These are phyloP conservation scores for Allantophomopsis cytisporea DNA, from an alignment of 2,329 filamentous ascomycete species.

Conservation along the genomic window DNA sequence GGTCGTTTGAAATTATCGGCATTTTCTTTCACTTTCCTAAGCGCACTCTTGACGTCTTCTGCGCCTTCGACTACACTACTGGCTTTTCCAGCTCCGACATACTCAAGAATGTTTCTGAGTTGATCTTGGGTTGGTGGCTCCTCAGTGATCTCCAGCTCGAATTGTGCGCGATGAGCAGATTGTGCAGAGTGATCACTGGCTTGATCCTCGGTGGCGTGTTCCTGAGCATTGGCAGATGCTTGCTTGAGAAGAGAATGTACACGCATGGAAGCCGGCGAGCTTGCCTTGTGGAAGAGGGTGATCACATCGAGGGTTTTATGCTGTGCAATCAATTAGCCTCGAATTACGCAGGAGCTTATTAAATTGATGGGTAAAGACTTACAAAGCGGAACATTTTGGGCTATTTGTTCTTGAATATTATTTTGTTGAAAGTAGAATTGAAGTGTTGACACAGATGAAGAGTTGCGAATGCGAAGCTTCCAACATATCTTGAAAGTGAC, in stretches of 20 bases:
- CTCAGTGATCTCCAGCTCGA: conserved; percentile 79
- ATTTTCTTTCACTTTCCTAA: conserved; percentile 65
- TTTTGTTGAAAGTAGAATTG: conserved; percentile 3
- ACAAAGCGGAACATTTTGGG: conserved; percentile 21
- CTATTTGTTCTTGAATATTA: background rate
- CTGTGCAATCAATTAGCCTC: conserved; percentile 24
- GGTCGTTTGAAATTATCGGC: conserved; percentile 58
- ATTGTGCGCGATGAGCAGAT: conserved; percentile 45
- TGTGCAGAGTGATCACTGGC: conserved; percentile 52
- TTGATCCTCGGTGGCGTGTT: conserved; percentile 61
- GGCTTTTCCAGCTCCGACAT: conserved; percentile 50
- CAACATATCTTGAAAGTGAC: too few relatives aligned
- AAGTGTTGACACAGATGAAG: background rate
- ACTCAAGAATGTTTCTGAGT: conserved; percentile 71
- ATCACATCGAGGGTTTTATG: conserved; percentile 78
- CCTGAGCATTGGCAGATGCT: conserved; percentile 53
- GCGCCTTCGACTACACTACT: conserved; percentile 64
- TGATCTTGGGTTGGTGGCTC: conserved; percentile 70
- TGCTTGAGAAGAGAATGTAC: conserved; percentile 71
- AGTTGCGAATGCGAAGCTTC: too few relatives aligned
- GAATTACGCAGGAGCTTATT: background rate
- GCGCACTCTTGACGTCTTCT: conserved; percentile 57
- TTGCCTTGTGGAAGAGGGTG: conserved; percentile 88
- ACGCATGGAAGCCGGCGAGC: conserved; percentile 56
- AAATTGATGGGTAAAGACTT: conserved; percentile 6